Percentiles rank a stretch among this genome's conserved stretches.
Conservation (phyloP, 2,329 filamentous ascomycete species). For the Didymella lethalis region DNA sequence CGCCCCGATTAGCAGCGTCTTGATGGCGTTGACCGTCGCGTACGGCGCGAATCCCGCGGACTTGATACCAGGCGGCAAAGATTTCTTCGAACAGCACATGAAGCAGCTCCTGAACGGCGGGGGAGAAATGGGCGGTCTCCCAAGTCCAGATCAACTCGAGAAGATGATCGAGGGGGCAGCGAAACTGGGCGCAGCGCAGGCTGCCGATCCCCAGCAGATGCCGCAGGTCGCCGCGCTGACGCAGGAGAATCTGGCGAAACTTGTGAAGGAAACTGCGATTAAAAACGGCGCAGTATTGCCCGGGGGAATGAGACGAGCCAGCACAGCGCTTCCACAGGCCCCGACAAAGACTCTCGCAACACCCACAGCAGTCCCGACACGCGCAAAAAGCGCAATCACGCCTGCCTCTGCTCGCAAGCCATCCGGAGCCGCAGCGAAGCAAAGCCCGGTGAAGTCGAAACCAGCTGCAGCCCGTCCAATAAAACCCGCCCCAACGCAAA, state of each 20-base stretch:
- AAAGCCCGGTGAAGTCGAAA: not conserved
- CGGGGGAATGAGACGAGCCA: conserved; percentile 40
- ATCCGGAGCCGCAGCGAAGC: conserved; percentile 5
- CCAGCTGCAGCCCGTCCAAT: conserved; percentile 20
- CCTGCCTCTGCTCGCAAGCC: conserved; percentile 28
- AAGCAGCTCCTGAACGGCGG: conserved; percentile 40
- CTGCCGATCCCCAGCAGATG: conserved; percentile 36
- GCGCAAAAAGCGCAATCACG: conserved; percentile 37
- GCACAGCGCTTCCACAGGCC: conserved; percentile 38
- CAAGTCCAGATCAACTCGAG: conserved; percentile 47
- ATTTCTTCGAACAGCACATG: conserved; percentile 49
- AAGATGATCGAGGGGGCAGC: conserved; percentile 50
- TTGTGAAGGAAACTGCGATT: conserved; percentile 51
- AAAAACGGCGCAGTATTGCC: conserved; percentile 47
- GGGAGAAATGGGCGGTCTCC: conserved; percentile 46
- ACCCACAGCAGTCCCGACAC: conserved; percentile 27
- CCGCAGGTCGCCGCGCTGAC: conserved; percentile 44
- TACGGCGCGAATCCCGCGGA: conserved; percentile 52
- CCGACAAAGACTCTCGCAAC: conserved; percentile 35
- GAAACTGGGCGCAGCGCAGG: conserved; percentile 43
- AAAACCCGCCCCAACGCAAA: conserved; percentile 9
- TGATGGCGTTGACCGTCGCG: conserved; percentile 57
- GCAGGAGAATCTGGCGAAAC: conserved; percentile 48
- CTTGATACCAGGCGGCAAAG: conserved; percentile 45
- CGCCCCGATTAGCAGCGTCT: conserved; percentile 59